phyloP scores from a whole-genome alignment of 176 grass and related monocot species.

The Aegilops speltoides region DNA sequence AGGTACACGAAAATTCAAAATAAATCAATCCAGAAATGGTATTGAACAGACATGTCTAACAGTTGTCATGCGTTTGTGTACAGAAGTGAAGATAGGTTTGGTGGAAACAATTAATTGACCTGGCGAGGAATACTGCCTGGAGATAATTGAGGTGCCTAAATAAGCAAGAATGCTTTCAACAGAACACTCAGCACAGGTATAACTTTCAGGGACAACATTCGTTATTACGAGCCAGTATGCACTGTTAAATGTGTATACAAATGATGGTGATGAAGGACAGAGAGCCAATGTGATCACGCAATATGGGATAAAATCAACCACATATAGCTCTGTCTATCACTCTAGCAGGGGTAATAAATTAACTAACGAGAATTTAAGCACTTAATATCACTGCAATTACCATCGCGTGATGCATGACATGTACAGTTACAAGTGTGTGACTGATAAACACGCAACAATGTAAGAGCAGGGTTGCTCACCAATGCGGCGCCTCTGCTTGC shows the following conservation, averaged over 20 bases:
- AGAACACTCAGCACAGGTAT: not conserved
- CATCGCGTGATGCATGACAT: too few relatives aligned
- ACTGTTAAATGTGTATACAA: not conserved
- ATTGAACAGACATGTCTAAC: not conserved
- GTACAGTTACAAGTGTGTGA: too few relatives aligned
- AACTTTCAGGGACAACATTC: not conserved
- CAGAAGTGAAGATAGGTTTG: not conserved
- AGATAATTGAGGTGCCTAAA: not conserved
- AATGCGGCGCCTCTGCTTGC: constrained; percentile 76
- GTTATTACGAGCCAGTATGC: too few relatives aligned
- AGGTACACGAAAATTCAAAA: not conserved
- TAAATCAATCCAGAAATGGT: not conserved
- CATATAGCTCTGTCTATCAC: too few relatives aligned
- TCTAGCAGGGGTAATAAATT: too few relatives aligned
- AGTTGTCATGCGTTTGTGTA: not conserved
- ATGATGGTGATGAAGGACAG: too few relatives aligned
- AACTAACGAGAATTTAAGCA: too few relatives aligned
- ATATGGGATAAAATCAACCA: too few relatives aligned
- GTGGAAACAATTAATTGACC: not conserved
- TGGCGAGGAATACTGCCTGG: not conserved
- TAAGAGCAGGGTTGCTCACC: constrained; percentile 7
- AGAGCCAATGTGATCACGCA: too few relatives aligned
- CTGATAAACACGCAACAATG: too few relatives aligned
- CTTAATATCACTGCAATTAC: too few relatives aligned
- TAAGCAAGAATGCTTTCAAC: too few relatives aligned